Conservation (phyloP, 73 alveolate genomes). For the Diophrys appendiculata region DNA sequence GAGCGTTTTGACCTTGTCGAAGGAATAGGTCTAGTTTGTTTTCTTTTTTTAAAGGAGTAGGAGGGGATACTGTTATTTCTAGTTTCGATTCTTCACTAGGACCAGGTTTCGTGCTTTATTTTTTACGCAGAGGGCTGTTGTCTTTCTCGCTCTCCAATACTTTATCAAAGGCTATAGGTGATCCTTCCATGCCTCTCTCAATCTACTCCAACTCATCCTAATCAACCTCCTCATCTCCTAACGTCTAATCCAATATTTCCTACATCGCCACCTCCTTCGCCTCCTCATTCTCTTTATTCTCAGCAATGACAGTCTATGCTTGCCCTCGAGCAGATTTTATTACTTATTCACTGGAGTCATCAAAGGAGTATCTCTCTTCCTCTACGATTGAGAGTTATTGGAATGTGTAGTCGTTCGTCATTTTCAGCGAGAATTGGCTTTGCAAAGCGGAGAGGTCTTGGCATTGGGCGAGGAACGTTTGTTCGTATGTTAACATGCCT, state of each 20-base stretch:
- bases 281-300: neutral
- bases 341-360: neutral
- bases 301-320: neutral
- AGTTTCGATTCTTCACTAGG: too few species aligned
- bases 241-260: neutral
- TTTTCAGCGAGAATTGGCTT: constrained; percentile 24
- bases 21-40: too few species aligned
- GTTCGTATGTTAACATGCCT: constrained; percentile 19
- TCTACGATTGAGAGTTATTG: constrained; percentile 14
- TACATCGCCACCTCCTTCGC: constrained; percentile 9
- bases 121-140: too few species aligned
- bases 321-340: too few species aligned
- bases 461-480: constrained; percentile 36
- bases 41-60: too few species aligned
- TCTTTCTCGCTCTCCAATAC: too few species aligned
- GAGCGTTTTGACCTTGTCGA: too few species aligned
- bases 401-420: constrained; percentile 21
- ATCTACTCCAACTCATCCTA: neutral
- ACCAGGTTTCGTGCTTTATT: too few species aligned
- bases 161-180: too few species aligned
- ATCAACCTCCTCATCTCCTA: neutral
- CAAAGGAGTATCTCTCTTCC: constrained; percentile 5
- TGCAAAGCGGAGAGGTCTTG: constrained; percentile 5
- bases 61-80: too few species aligned
- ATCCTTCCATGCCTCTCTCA: neutral